Evolutionary conservation across 768 basidiomycete genomes (phyloP).

Genomic region (Sutorius australiensis): DNA sequence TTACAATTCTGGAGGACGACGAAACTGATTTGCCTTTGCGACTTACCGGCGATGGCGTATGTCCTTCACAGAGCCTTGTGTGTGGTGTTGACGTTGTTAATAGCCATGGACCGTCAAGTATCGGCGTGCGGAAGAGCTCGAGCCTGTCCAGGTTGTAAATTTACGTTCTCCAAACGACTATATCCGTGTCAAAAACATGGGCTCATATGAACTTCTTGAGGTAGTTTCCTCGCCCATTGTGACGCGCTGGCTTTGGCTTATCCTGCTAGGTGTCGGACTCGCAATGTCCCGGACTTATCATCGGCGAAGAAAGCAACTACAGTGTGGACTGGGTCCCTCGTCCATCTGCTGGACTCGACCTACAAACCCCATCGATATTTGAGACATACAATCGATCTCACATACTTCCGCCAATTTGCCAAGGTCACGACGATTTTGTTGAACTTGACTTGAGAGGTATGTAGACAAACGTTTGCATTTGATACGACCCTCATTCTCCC

Average conservation of each 20-base stretch:
- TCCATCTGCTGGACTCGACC: conserved; percentile 68
- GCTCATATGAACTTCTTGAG: conserved; percentile 68
- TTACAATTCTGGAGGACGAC: conserved; percentile 73
- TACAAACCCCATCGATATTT: conserved; percentile 51
- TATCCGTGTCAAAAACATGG: conserved; percentile 69
- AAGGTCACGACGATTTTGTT: conserved; percentile 75
- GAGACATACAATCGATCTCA: conserved; percentile 69
- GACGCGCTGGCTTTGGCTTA: not conserved
- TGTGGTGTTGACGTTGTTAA: conserved; percentile 3
- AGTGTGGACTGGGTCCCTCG: conserved; percentile 75
- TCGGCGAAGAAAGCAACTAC: conserved; percentile 57
- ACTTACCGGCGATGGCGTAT: conserved; percentile 86
- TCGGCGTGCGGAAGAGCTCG: conserved; percentile 46
- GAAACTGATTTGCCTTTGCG: conserved; percentile 71
- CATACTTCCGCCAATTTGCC: conserved; percentile 75
- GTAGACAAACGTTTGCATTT: conserved; percentile 9
- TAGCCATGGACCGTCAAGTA: conserved; percentile 91
- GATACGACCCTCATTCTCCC: not conserved
- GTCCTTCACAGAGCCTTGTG: conserved; percentile 23
- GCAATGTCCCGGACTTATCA: conserved; percentile 77
- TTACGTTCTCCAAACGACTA: conserved; percentile 66
- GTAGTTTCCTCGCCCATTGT: conserved; percentile 36
- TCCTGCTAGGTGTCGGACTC: conserved; percentile 65
- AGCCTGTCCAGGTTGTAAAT: conserved; percentile 37
- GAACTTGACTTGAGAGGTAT: conserved; percentile 78